Base-by-base conservation (phyloP, 176 grass and related monocot species). In the Triticum turgidum region DNA sequence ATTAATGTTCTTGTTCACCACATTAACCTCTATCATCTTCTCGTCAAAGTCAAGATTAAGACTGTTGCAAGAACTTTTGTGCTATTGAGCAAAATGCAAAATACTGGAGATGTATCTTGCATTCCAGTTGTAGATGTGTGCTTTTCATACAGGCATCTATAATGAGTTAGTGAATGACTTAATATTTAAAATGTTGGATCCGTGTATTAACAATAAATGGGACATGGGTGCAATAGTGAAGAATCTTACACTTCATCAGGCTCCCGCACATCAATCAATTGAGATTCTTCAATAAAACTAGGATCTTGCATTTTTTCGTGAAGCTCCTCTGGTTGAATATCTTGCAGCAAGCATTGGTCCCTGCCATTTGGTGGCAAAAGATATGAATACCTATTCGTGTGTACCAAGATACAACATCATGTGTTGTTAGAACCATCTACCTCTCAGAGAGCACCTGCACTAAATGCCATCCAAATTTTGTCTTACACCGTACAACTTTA, bases 391-490 rank as follows among this genome's bases (percentile, higher is more conserved):
- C 24, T 62, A 24, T 79, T 62, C 11, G 33, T 74, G 7, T 42
- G 71, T 52, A 62, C 14, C 10, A 77, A 87, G 17, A 73, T 54
- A 76, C 41, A 47, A 35, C 29, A 87, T 39, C 33, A 11, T 68
- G 69, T 25, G 49, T 15, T 22, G 24, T 63, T 11, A 88, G 38
- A 35, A 65, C 4, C 44, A 81, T 82, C n/a, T 94, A 98, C 93
- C 97, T 96, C 89, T 98, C 94, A 89, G 92, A 93, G 65, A 98
- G 94, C 47, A 98, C 97, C 94, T 98, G 97, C 76, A 98, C 47
- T n/a, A 96, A 84, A 89, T 98, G 97, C 94, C 94, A 98, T 90
- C 94, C 97, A 92, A 94, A 98, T 89, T 98, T 91, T 79, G 94
- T 98, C 82, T 94, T 98, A 71, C 97, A 98, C 41, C 92, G 85